Conservation (phyloP, 2,329 filamentous ascomycete species). For the Dactylellina leptospora region DNA sequence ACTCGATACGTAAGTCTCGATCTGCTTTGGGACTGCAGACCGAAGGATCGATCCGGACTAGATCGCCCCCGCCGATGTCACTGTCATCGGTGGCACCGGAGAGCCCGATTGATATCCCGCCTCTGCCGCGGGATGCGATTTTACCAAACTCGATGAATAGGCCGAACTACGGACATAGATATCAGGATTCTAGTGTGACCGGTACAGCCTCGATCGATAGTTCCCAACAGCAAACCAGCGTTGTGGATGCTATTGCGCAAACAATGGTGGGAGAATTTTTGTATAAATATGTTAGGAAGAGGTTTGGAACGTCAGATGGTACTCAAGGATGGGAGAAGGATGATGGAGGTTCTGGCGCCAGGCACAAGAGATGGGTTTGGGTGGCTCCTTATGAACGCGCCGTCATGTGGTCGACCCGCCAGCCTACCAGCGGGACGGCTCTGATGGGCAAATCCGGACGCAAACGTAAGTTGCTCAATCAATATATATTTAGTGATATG, state of each 20-base stretch:
- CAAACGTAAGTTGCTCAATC: slow-evolving; percentile 74
- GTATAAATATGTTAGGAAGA: slow-evolving; percentile 86
- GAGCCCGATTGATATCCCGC: slow-evolving; percentile 74
- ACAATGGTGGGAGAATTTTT: slow-evolving; percentile 99
- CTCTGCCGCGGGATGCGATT: slow-evolving; percentile 56
- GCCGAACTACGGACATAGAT: slow-evolving; percentile 53
- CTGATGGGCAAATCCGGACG: slow-evolving; percentile 92
- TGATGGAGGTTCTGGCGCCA: slow-evolving; percentile 73
- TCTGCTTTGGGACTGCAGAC: slow-evolving; percentile 76
- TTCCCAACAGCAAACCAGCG: slow-evolving; percentile 74
- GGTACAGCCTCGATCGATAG: slow-evolving; percentile 67
- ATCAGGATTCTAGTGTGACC: slow-evolving; percentile 55
- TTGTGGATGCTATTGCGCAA: slow-evolving; percentile 95
- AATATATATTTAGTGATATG: neutral
- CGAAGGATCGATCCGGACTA: slow-evolving; percentile 66
- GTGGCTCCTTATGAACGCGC: slow-evolving; percentile 93
- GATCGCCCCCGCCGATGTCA: slow-evolving; percentile 73
- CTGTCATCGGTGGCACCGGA: slow-evolving; percentile 73
- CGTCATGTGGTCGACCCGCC: slow-evolving; percentile 98
- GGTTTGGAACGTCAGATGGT: slow-evolving; percentile 75
- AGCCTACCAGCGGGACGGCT: slow-evolving; percentile 85
- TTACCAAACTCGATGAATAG: slow-evolving; percentile 64
- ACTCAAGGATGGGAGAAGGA: slow-evolving; percentile 73
- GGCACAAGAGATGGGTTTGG: slow-evolving; percentile 99
- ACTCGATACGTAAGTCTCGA: slow-evolving; percentile 77